Evolutionary conservation across 768 basidiomycete genomes (phyloP).

Genomic region (Termitomyces sp.): DNA sequence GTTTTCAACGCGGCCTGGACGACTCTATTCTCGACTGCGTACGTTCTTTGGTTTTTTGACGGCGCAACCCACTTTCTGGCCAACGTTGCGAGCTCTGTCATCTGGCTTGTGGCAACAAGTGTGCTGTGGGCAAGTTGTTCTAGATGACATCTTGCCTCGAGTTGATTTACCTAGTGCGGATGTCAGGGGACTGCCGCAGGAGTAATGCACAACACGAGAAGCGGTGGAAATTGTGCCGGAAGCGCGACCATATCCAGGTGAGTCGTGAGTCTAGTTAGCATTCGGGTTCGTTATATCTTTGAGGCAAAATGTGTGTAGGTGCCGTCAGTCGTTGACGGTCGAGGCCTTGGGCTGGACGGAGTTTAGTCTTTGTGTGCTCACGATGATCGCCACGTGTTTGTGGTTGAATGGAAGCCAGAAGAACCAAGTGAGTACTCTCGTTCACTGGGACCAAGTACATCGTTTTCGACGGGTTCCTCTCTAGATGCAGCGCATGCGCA

Average conservation of each 20-base stretch:
- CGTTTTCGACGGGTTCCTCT: not conserved
- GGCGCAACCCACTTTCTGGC: constrained; percentile 64
- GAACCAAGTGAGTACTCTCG: constrained; percentile 17
- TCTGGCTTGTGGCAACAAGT: constrained; percentile 64
- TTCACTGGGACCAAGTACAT: not conserved
- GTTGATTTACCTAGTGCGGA: not conserved
- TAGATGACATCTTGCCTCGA: not conserved
- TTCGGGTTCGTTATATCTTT: not conserved
- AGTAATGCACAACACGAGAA: constrained; percentile 58
- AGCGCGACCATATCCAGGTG: constrained; percentile 47
- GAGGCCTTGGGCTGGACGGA: constrained; percentile 76
- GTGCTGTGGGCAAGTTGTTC: constrained; percentile 55
- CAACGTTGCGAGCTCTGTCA: constrained; percentile 70
- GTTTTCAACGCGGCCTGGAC: constrained; percentile 72
- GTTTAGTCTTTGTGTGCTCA: constrained; percentile 53
- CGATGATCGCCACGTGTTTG: constrained; percentile 47
- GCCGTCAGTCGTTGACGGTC: constrained; percentile 67
- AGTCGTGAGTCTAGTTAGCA: constrained; percentile 25
- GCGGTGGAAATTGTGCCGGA: constrained; percentile 53
- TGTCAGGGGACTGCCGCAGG: constrained; percentile 61
- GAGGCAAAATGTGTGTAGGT: constrained; percentile 29
- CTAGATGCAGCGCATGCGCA: not conserved
- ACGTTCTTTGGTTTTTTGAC: constrained; percentile 66
- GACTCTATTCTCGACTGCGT: constrained; percentile 61
- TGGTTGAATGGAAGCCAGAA: constrained; percentile 25